Evolutionary conservation across 2,329 filamentous ascomycete species (phyloP), one percentile per base, ranked within the genome.

Genomic region (Penicillium janthinellum): DNA sequence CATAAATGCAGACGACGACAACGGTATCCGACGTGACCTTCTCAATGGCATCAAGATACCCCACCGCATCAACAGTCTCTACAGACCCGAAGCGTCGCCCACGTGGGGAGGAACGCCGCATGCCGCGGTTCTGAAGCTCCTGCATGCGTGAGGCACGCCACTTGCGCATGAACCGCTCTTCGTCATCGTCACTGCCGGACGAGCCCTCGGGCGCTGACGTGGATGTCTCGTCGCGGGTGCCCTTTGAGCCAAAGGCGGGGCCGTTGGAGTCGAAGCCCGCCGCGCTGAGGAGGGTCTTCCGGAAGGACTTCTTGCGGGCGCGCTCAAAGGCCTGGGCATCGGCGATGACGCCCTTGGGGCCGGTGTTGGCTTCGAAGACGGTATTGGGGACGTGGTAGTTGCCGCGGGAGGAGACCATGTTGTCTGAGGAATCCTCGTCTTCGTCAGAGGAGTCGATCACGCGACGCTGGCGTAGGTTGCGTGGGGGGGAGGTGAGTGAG

Each of bases 31-130:
- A 79, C 41, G 87, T 83, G 4, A 94, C 91, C 78, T 92, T 95
- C 79, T 99, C 95, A 67, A 98, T 92, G 57, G 94, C 93, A 76
- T 98, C 93, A n/a, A 99, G 84, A 71, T 96, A 99, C 17, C 93
- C 95, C 64, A 90, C 82, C 7, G 92, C 94, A 80, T 98, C 93
- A 1, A 98, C 95, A 60, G 87, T 84, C 62, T 93, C 89, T 63
- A 98, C 80, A 12, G 84, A 85, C 22, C 95, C 95, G 73, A 90
- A 98, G 59, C 89, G 82, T 65, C 90, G 83, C 64, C 90, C 85
- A 68, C 89, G 92, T 0, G 92, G 91, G 74, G 89, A 94, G 54
- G 86, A 89, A 70, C 88, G 86, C 70, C 90, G 82, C 63, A 83
- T 90, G 62, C 84, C 83, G 51, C 87, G 82, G 66, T 67, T 80